phyloP scores from a whole-genome alignment of 2,329 filamentous ascomycete species.

The Microdochium paspali region DNA sequence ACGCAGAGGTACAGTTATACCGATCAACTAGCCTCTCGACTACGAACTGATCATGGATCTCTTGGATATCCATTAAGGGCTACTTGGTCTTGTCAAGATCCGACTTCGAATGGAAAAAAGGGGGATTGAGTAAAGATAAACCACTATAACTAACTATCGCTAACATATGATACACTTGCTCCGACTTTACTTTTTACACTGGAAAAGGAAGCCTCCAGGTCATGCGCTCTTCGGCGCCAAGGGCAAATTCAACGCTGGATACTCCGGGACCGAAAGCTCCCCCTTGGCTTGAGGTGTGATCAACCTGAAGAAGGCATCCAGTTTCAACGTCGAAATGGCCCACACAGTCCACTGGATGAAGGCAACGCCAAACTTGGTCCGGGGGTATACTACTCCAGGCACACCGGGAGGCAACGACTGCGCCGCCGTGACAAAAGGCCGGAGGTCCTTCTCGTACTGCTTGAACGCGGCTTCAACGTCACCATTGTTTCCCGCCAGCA shows the following conservation, averaged over 20 bases:
- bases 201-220: too few species aligned
- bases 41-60: too few species aligned
- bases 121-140: too few species aligned
- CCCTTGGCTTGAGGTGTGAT: conserved; percentile 12
- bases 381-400: conserved; percentile 9
- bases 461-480: conserved; percentile 23
- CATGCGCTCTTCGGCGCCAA: not conserved
- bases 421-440: conserved; percentile 30
- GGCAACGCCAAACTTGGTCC: conserved; percentile 11
- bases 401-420: conserved; percentile 20
- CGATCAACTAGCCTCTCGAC: too few species aligned
- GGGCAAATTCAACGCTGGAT: conserved; percentile 13
- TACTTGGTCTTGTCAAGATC: too few species aligned
- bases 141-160: too few species aligned
- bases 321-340: conserved; percentile 12
- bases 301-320: conserved; percentile 9
- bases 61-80: too few species aligned
- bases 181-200: too few species aligned
- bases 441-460: conserved; percentile 32
- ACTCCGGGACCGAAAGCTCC: conserved; percentile 13
- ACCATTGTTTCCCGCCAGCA: conserved; percentile 24
- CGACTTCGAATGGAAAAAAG: too few species aligned
- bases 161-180: too few species aligned
- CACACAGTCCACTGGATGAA: conserved; percentile 11
- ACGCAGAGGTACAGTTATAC: too few species aligned